Conservation (phyloP, 2,329 filamentous ascomycete species). For the Claviceps pusilla region DNA sequence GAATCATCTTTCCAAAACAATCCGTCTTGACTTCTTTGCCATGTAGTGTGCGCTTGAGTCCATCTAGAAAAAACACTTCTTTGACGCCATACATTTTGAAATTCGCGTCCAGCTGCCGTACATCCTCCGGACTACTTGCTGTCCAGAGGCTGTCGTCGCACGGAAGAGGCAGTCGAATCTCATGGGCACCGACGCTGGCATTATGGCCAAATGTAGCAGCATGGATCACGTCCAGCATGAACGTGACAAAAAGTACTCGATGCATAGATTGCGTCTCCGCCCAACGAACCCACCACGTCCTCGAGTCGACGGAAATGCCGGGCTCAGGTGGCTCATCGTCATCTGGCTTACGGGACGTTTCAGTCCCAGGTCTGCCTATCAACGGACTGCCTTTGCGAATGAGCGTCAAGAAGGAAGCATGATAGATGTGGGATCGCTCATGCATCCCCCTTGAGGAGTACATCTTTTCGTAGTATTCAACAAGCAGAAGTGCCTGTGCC, state of each 20-base stretch:
- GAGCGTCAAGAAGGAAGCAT: slow-evolving; percentile 15
- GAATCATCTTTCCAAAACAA: slow-evolving; percentile 73
- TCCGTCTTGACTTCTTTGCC: slow-evolving; percentile 71
- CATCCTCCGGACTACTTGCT: slow-evolving; percentile 60
- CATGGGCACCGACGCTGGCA: slow-evolving; percentile 80
- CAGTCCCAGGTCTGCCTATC: slow-evolving; percentile 63
- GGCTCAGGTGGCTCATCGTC: slow-evolving; percentile 15
- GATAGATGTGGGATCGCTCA: slow-evolving; percentile 37
- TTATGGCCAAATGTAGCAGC: slow-evolving; percentile 86
- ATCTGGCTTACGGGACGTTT: slow-evolving; percentile 52
- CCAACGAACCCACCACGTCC: slow-evolving; percentile 68
- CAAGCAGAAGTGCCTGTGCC: slow-evolving; percentile 65
- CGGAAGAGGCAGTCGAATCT: slow-evolving; percentile 71
- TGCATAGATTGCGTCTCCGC: slow-evolving; percentile 79
- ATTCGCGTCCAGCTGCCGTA: slow-evolving; percentile 61
- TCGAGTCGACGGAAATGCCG: slow-evolving; percentile 22
- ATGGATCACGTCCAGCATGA: slow-evolving; percentile 78
- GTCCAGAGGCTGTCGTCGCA: slow-evolving; percentile 82
- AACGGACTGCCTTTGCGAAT: slow-evolving; percentile 77
- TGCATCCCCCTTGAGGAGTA: slow-evolving; percentile 70
- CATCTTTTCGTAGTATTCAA: slow-evolving; percentile 89
- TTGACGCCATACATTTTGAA: slow-evolving; percentile 67
- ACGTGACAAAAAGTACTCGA: slow-evolving; percentile 74
- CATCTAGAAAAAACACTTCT: slow-evolving; percentile 67
- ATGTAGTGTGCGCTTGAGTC: slow-evolving; percentile 69